A percentile compares a stretch with the other conserved stretches of the same genome.
phyloP scores from a whole-genome alignment of 2,329 filamentous ascomycete genomes.

The Dothideomycetes sp. region DNA sequence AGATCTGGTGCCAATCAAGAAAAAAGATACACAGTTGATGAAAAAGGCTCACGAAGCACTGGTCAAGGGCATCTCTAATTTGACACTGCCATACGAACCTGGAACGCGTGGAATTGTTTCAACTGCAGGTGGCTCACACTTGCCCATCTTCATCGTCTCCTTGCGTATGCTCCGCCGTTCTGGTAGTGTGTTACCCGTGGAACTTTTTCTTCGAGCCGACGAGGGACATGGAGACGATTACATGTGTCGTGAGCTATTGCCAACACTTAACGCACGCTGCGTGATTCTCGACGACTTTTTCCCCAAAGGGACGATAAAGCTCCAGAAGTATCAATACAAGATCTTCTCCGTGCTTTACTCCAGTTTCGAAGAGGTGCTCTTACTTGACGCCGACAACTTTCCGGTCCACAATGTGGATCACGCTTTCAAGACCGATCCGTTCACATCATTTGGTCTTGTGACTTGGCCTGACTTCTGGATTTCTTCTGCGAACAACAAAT shows the following conservation, averaged over 20 bases:
- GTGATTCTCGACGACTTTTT: conserved; percentile 37
- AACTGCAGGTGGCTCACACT: conserved; percentile 10
- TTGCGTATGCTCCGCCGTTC: conserved; percentile 34
- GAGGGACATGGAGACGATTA: conserved; percentile 32
- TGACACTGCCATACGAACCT: conserved; percentile 1
- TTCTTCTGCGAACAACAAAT: conserved; percentile 30
- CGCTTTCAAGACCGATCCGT: conserved; percentile 36
- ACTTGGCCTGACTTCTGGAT: conserved; percentile 43
- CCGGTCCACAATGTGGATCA: conserved; percentile 31
- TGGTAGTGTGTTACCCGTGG: conserved; percentile 36
- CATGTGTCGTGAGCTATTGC: conserved; percentile 37
- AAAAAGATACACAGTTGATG: conserved; percentile 3
- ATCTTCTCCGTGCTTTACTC: conserved; percentile 41
- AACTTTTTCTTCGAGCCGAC: conserved; percentile 35
- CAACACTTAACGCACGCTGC: conserved; percentile 35
- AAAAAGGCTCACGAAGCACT: conserved; percentile 4
- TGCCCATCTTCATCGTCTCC: conserved; percentile 13
- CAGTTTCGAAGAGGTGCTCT: conserved; percentile 41
- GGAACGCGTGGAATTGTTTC: conserved; percentile 12
- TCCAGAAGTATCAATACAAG: conserved; percentile 41
- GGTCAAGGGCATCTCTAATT: neutral
- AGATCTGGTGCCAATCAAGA: conserved; percentile 6
- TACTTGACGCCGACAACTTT: conserved; percentile 41
- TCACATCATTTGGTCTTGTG: conserved; percentile 33
- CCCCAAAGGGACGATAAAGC: conserved; percentile 20